Conservation (phyloP, 306 rosid genomes). For the Benincasa hispida region DNA sequence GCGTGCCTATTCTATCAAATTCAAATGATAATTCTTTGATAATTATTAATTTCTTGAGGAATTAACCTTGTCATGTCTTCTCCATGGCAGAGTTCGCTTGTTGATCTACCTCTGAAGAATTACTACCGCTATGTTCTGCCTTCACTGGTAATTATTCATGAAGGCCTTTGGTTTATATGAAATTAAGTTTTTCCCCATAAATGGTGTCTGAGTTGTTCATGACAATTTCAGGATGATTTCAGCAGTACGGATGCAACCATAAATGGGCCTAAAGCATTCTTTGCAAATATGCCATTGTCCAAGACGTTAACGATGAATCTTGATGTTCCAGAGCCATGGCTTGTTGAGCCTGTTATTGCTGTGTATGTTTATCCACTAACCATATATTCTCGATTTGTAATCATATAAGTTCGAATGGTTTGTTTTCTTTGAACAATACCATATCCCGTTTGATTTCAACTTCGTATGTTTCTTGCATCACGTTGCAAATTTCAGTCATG, state of each 20-base stretch:
- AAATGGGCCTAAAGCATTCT: slow-evolving; percentile 96
- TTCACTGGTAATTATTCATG: slow-evolving; percentile 65
- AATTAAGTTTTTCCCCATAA: slow-evolving; percentile 1
- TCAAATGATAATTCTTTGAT: background rate
- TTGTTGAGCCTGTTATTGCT: slow-evolving; percentile 84
- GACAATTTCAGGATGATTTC: slow-evolving; percentile 78
- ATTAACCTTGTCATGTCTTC: slow-evolving; percentile 16
- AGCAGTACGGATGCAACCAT: slow-evolving; percentile 51
- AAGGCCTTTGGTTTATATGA: background rate
- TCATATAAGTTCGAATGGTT: background rate
- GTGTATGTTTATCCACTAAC: slow-evolving; percentile 42
- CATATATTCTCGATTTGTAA: slow-evolving; percentile 4
- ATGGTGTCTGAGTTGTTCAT: slow-evolving; percentile 24
- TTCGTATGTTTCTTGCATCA: background rate
- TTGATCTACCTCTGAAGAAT: slow-evolving; percentile 92
- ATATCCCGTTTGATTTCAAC: background rate
- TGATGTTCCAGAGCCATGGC: slow-evolving; percentile 99
- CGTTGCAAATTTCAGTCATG: slow-evolving; percentile 60
- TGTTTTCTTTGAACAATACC: background rate
- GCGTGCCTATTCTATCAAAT: background rate
- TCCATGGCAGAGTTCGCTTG: slow-evolving; percentile 87
- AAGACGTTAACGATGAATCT: slow-evolving; percentile 97
- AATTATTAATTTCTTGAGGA: background rate
- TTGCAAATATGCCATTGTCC: slow-evolving; percentile 93
- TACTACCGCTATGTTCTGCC: slow-evolving; percentile 96